Evolutionary conservation across 2,329 filamentous ascomycete genomes (phyloP).

Genomic region (Huntiella bhutanensis): DNA sequence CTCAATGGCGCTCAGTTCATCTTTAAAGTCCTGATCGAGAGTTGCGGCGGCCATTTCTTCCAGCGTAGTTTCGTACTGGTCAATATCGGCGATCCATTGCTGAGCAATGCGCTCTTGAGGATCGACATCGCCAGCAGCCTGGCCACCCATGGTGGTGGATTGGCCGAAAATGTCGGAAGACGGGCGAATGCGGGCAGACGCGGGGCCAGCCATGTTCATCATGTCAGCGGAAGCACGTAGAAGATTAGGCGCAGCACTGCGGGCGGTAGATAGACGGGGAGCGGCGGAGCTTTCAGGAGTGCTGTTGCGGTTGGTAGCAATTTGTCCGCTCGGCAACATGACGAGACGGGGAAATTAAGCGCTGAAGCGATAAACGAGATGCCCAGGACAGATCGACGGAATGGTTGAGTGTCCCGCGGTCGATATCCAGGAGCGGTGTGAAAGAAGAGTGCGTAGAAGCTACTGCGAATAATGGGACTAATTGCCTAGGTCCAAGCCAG

Average conservation of each 20-base stretch:
- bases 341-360: background rate
- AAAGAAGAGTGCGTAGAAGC: background rate
- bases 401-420: background rate
- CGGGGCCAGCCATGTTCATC: slow-evolving; percentile 53
- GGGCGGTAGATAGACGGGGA: slow-evolving; percentile 64
- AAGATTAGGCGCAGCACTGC: slow-evolving; percentile 62
- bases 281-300: slow-evolving; percentile 80
- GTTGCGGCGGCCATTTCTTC: slow-evolving; percentile 98
- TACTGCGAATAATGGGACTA: background rate
- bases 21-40: slow-evolving; percentile 98
- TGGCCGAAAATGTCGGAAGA: slow-evolving; percentile 90
- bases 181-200: slow-evolving; percentile 66
- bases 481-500: too few species aligned
- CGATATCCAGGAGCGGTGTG: background rate
- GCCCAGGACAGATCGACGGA: background rate
- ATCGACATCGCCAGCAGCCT: slow-evolving; percentile 53
- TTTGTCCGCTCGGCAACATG: slow-evolving; percentile 48
- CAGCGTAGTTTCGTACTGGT: slow-evolving; percentile 95
- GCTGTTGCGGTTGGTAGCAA: slow-evolving; percentile 80
- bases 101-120: slow-evolving; percentile 83
- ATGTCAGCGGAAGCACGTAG: slow-evolving; percentile 93
- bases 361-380: background rate
- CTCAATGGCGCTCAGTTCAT: slow-evolving; percentile 95
- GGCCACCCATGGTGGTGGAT: slow-evolving; percentile 41
- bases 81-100: slow-evolving; percentile 97